These are phyloP conservation scores for Ganoderma leucocontextum DNA, from an alignment of 1,284 basidiomycete species.

Conservation along the genomic window DNA sequence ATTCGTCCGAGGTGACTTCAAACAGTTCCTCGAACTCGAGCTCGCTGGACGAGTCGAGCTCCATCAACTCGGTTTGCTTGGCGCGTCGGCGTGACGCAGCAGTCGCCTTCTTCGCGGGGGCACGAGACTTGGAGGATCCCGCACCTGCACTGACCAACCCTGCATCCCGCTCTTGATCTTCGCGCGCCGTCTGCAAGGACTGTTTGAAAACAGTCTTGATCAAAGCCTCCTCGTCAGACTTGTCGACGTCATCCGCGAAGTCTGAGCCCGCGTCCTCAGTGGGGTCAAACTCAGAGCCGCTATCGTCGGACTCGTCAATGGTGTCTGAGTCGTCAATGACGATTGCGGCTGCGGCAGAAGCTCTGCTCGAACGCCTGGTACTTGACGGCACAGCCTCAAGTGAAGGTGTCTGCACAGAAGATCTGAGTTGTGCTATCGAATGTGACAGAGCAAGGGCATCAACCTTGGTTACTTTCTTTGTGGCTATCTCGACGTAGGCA, in stretches of 20 bases:
- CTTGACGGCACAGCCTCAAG: neutral
- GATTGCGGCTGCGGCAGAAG: constrained; percentile 4
- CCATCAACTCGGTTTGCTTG: constrained; percentile 40
- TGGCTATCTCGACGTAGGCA: constrained; percentile 57
- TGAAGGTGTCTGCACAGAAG: constrained; percentile 11
- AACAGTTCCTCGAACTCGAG: constrained; percentile 25
- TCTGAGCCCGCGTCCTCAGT: constrained; percentile 31
- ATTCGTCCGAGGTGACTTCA: constrained; percentile 23
- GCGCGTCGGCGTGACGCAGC: constrained; percentile 62
- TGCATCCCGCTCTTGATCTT: constrained; percentile 42
- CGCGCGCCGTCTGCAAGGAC: constrained; percentile 55
- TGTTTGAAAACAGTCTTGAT: constrained; percentile 61
- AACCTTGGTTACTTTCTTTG: constrained; percentile 44
- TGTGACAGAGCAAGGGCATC: too few relatives aligned
- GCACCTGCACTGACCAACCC: constrained; percentile 47
- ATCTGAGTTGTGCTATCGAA: constrained; percentile 6
- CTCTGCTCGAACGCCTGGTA: constrained; percentile 15
- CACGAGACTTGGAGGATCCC: constrained; percentile 46
- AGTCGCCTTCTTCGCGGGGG: constrained; percentile 50
- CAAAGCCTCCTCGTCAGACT: constrained; percentile 65
- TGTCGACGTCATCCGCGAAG: constrained; percentile 28
- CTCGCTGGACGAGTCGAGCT: constrained; percentile 41
- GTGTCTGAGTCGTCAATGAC: constrained; percentile 49
- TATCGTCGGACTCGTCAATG: constrained; percentile 59
- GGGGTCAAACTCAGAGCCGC: constrained; percentile 65